These are phyloP conservation scores for Geosmithia putterillii DNA, from an alignment of 2,329 filamentous ascomycete genomes.

Conservation along the genomic window DNA sequence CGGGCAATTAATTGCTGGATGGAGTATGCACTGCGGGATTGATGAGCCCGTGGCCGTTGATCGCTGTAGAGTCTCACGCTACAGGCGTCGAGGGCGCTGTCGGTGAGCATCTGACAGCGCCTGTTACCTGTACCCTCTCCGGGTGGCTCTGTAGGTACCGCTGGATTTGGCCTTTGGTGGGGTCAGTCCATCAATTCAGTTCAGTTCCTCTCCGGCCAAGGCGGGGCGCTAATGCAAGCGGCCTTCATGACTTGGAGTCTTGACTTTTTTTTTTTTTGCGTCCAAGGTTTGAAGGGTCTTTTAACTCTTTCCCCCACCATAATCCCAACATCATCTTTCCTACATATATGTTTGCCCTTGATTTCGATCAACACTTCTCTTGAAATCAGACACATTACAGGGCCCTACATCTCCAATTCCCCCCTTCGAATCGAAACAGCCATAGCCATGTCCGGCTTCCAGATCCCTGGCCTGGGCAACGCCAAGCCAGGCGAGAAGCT, in stretches of 20 bases:
- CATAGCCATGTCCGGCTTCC: slow-evolving; percentile 24
- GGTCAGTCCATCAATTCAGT: neutral
- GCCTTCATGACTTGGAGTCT: neutral
- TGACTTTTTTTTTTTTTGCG: neutral
- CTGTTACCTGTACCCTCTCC: too few species aligned
- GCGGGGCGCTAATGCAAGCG: neutral
- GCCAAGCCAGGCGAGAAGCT: slow-evolving; percentile 28
- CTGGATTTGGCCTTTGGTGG: neutral
- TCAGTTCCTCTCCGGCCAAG: neutral
- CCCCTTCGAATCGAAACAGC: neutral
- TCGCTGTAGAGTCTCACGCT: too few species aligned
- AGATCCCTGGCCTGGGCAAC: slow-evolving; percentile 29
- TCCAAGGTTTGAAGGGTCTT: neutral
- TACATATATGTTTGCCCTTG: neutral
- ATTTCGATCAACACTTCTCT: neutral
- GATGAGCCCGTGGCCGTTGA: too few species aligned
- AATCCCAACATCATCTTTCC: neutral
- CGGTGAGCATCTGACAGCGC: too few species aligned
- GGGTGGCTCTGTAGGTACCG: too few species aligned
- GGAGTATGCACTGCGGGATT: too few species aligned
- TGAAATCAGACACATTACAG: neutral
- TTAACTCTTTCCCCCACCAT: neutral
- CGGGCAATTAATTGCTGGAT: too few species aligned
- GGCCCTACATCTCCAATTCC: neutral
- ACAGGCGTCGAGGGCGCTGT: too few species aligned